Conservation (phyloP, 176 grass and related monocot genomes). For the Phyllostachys edulis region DNA sequence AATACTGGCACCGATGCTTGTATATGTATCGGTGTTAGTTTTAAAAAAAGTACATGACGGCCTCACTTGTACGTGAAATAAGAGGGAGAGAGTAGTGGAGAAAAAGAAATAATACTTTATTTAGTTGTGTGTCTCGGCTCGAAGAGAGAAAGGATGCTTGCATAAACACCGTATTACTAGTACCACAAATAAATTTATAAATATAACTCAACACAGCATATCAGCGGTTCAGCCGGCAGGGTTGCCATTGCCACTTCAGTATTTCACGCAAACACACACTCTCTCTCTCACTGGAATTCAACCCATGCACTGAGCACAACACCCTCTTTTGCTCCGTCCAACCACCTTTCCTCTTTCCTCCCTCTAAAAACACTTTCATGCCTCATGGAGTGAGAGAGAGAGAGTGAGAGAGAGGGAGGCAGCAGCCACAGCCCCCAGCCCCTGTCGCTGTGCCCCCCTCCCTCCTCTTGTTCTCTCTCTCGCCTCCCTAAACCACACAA, state of each 20-base stretch:
- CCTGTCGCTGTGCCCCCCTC: background rate
- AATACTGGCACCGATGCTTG: too few species aligned
- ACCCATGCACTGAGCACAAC: background rate
- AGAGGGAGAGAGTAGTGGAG: too few species aligned
- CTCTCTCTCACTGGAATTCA: background rate
- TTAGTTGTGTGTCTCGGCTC: too few species aligned
- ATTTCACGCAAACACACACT: background rate
- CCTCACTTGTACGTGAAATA: too few species aligned
- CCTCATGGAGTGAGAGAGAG: too few species aligned
- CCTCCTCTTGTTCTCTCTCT: background rate
- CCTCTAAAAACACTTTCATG: background rate
- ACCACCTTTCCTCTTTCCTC: background rate
- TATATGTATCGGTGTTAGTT: too few species aligned
- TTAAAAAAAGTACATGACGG: too few species aligned
- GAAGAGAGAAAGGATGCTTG: too few species aligned
- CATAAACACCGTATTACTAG: too few species aligned
- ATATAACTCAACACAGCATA: too few species aligned
- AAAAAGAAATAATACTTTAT: too few species aligned
- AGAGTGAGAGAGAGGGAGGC: background rate
- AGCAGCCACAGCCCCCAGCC: background rate
- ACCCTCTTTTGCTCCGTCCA: background rate
- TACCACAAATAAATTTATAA: too few species aligned
- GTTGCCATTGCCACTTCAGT: background rate
- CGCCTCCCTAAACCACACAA: slow-evolving; percentile 1
- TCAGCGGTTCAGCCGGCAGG: background rate